Evolutionary conservation across 2,329 filamentous ascomycete species (phyloP), one percentile per base, ranked within the genome.

Genomic region (Cercospora sojina): DNA sequence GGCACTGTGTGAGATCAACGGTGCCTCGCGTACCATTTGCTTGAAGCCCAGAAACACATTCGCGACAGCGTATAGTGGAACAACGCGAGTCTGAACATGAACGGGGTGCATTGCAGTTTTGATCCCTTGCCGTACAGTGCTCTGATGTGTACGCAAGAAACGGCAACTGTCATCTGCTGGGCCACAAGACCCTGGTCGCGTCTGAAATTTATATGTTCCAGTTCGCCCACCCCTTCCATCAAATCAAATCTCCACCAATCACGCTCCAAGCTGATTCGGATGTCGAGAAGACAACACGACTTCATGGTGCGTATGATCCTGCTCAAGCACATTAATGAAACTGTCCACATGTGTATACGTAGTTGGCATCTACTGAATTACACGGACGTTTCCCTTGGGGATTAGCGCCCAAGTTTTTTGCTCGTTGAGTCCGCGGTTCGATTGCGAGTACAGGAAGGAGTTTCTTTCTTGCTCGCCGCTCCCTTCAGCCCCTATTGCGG

Each of bases 281-380:
- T 27, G 23, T 16, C 25, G 43, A 47, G 43, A 20, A 23, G 18
- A 47, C 18, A 47, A 47, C 18, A 23, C 41, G 18, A 35, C 31
- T 10, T 13, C 8, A 47, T 27, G 47, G 20, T 53, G 23, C 23
- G 47, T 27, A 25, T 53, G n/a, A 23, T 27, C n/a, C 23, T 16
- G 23, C 47, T 41, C 47, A 27, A 27, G 23, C 20, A 53, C 47
- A 20, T 53, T 53, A 53, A 53, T 53, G 47, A 53, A 53, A 53
- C 23, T 27, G 47, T 53, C 47, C 47, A 27, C 20, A 53, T 53
- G 47, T 53, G 13, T 53, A 53, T 53, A 53, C 47, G 47, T 53
- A 53, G 47, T 53, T 53, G 47, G 47, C 47, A 53, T 20, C 47
- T 53, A 20, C 47, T 53, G 47, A 53, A 53, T 53, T 53, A 53